Evolutionary conservation across 176 grass and related monocot genomes (phyloP), one percentile per base, ranked within the genome.

Genomic region (Saccharum spontaneum): DNA sequence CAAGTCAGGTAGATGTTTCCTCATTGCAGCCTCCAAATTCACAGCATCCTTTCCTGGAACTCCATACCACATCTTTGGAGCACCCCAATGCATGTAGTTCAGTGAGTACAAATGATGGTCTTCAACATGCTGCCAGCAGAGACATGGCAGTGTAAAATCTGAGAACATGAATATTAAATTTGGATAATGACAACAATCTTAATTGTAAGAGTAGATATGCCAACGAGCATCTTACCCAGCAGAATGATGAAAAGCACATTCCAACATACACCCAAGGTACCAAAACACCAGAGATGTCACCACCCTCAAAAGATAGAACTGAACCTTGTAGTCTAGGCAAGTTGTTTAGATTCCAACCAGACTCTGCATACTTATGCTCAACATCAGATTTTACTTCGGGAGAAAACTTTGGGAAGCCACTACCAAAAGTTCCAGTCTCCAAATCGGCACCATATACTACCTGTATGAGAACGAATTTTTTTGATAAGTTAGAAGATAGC

Each of bases 211-310:
- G n/a, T 72, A 59, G 20, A 59, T 8, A 22, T 59, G 1, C 7
- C 54, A 59, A 83, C 28, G 44, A 80, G 31, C 31, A 76, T 88
- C 87, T 95, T 95, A 98, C 96, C 93, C 96, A 98, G 78, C 96
- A 98, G 79, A 98, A 98, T 54, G 96, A 95, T 76, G 96, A 98
- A 80, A 98, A 98, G 68, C 96, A 98, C 96, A 98, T 98, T 70
- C 96, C 96, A 10, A 95, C 85, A 89, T 98, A 95, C 69, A 95
- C 36, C 96, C 93, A 98, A 78, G 96, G 96, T 46, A 98, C 93
- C 72, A 94, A 75, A 86, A 98, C 91, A 85, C 96, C 96, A 79
- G 96, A 95, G 82, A 98, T 94, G 70, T 98, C 89, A 46, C 93
- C 89, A 28, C 83, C 83, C 80, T 98, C 96, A 77, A 92, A 95